A percentile compares a stretch with the other conserved stretches of the same genome.
Evolutionary conservation across 2,329 filamentous ascomycete genomes (phyloP).

Genomic region (Celoporthe dispersa): DNA sequence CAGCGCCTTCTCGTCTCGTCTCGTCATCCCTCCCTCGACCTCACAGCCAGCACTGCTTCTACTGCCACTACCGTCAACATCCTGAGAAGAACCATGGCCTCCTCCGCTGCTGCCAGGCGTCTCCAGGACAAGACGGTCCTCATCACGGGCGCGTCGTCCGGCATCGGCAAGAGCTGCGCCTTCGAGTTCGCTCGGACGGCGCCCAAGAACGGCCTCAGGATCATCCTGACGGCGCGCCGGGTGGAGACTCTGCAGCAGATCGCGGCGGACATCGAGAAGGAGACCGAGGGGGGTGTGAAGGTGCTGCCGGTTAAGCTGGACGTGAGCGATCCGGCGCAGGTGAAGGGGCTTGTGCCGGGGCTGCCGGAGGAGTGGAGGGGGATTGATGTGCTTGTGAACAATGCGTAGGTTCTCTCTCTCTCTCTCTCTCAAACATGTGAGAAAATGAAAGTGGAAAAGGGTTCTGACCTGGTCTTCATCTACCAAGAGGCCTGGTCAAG

Average conservation of each 20-base stretch:
- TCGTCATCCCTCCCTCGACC: slow-evolving; percentile 4
- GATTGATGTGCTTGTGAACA: slow-evolving; percentile 91
- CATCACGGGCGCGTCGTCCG: slow-evolving; percentile 90
- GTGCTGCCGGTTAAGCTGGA: slow-evolving; percentile 85
- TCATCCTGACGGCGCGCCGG: slow-evolving; percentile 88
- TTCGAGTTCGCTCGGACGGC: slow-evolving; percentile 90
- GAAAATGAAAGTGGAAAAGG: background rate
- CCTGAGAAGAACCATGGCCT: slow-evolving; percentile 47
- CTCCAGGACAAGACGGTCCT: slow-evolving; percentile 92
- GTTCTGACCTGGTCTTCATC: background rate
- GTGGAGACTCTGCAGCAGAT: slow-evolving; percentile 78
- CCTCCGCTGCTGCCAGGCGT: slow-evolving; percentile 75
- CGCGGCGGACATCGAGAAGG: slow-evolving; percentile 73
- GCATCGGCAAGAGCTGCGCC: slow-evolving; percentile 84
- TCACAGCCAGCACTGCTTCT: slow-evolving; percentile 2
- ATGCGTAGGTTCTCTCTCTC: slow-evolving; percentile 68
- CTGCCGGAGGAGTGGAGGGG: slow-evolving; percentile 83
- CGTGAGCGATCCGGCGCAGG: slow-evolving; percentile 77
- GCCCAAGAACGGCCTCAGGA: slow-evolving; percentile 74
- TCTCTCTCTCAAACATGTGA: too few relatives aligned
- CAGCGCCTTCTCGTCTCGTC: slow-evolving; percentile 19
- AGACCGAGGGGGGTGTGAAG: slow-evolving; percentile 80
- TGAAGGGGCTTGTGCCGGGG: slow-evolving; percentile 71
- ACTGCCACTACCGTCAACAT: background rate
- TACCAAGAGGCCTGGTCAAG: slow-evolving; percentile 78